Evolutionary conservation across 2,329 filamentous ascomycete species (phyloP).

Genomic region (Pleoardoris graminearum): DNA sequence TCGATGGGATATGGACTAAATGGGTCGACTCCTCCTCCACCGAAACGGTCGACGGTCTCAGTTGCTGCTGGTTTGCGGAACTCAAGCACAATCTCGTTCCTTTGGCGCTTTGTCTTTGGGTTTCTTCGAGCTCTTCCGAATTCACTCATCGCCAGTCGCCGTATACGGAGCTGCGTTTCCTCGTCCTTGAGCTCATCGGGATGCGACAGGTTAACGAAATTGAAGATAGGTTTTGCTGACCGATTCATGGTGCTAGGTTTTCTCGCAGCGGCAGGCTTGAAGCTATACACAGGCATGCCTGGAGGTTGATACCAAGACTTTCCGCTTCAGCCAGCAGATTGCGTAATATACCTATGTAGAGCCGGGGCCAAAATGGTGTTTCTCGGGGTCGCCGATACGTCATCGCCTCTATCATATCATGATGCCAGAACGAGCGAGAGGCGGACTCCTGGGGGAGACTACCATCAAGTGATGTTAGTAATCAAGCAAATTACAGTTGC

Average conservation of each 20-base stretch:
- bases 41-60: slow-evolving; percentile 22
- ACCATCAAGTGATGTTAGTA: slow-evolving; percentile 6
- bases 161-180: slow-evolving; percentile 36
- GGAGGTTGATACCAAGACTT: neutral
- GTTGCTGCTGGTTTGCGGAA: slow-evolving; percentile 17
- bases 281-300: neutral
- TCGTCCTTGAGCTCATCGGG: slow-evolving; percentile 38
- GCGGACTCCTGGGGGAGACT: slow-evolving; percentile 4
- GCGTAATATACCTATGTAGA: neutral
- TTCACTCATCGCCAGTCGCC: slow-evolving; percentile 40
- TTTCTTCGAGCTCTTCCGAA: slow-evolving; percentile 33
- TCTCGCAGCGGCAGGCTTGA: neutral
- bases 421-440: slow-evolving; percentile 4
- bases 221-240: slow-evolving; percentile 31
- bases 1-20: slow-evolving; percentile 32
- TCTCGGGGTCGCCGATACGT: slow-evolving; percentile 10
- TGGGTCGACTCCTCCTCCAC: slow-evolving; percentile 28
- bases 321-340: neutral
- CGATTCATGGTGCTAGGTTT: slow-evolving; percentile 22
- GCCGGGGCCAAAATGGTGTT: slow-evolving; percentile 5
- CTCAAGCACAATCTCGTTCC: slow-evolving; percentile 34
- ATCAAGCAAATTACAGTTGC: slow-evolving; percentile 1
- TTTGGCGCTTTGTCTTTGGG: slow-evolving; percentile 30
- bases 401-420: slow-evolving; percentile 12
- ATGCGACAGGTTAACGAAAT: slow-evolving; percentile 37